Evolutionary conservation across 345 rosid genomes (phyloP).

Genomic region (Trapa incisa): DNA sequence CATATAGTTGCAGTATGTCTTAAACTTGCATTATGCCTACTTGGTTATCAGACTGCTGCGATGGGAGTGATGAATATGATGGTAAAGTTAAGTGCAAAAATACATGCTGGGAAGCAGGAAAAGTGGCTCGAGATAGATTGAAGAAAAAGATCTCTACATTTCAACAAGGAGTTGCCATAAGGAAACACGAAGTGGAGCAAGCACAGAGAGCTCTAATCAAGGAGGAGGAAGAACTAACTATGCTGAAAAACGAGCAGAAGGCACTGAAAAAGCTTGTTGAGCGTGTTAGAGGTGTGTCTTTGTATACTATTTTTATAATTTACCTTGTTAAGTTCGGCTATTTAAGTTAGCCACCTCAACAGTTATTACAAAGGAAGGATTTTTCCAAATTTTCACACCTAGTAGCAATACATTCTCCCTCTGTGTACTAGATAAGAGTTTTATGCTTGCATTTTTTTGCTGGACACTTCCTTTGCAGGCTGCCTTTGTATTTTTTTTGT

Average conservation of each 20-base stretch:
- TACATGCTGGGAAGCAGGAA: conserved; percentile 92
- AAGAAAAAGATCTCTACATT: conserved; percentile 54
- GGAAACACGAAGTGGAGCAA: conserved; percentile 40
- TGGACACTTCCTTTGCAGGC: not conserved
- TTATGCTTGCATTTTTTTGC: not conserved
- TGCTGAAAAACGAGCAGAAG: conserved; percentile 67
- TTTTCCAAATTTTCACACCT: not conserved
- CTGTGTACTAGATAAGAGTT: not conserved
- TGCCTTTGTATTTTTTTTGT: too few species aligned
- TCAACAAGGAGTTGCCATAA: conserved; percentile 44
- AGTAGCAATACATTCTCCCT: not conserved
- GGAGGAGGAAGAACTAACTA: conserved; percentile 56
- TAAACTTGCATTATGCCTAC: not conserved
- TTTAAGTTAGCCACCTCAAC: not conserved
- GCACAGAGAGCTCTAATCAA: conserved; percentile 53
- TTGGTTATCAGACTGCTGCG: conserved; percentile 73
- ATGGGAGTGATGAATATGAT: conserved; percentile 93
- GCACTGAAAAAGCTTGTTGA: conserved; percentile 59
- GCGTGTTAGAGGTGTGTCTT: conserved; percentile 58
- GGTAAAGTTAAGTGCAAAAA: conserved; percentile 57
- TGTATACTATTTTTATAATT: not conserved
- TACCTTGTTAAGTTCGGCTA: not conserved
- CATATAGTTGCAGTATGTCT: not conserved
- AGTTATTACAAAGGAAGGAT: not conserved
- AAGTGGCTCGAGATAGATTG: conserved; percentile 65